phyloP scores from a whole-genome alignment of 345 rosid species.

The Brassica juncea region DNA sequence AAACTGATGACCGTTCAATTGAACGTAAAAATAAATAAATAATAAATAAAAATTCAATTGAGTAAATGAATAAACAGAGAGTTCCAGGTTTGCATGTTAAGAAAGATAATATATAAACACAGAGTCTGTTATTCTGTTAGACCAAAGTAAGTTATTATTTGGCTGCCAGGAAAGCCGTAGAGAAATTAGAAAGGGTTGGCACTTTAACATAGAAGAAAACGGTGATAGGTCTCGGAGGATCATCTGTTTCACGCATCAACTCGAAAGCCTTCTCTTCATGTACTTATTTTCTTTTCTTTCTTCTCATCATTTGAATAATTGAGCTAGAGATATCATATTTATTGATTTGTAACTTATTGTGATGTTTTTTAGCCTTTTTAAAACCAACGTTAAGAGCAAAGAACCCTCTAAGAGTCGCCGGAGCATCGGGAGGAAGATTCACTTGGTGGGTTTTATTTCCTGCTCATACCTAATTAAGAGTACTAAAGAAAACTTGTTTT shows the following conservation, averaged over 20 bases:
- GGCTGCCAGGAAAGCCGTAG: too few relatives aligned
- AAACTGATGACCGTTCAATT: too few relatives aligned
- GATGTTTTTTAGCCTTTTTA: conserved; percentile 54
- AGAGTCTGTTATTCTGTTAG: too few relatives aligned
- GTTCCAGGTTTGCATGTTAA: too few relatives aligned
- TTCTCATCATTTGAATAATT: neutral
- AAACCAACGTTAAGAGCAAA: conserved; percentile 54
- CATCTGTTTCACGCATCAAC: conserved; percentile 46
- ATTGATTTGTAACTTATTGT: too few relatives aligned
- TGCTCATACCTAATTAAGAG: neutral
- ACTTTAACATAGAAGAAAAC: conserved; percentile 15
- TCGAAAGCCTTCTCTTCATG: conserved; percentile 57
- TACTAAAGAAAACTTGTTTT: neutral
- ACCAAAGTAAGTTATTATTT: too few relatives aligned
- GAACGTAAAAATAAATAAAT: too few relatives aligned
- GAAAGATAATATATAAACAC: too few relatives aligned
- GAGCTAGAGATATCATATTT: neutral
- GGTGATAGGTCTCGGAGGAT: conserved; percentile 66
- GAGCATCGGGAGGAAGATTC: conserved; percentile 60
- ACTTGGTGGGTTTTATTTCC: conserved; percentile 52
- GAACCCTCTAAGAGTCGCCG: conserved; percentile 54
- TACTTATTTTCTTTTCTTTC: conserved; percentile 17
- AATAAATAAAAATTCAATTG: too few relatives aligned
- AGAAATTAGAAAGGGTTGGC: too few relatives aligned
- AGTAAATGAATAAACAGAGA: too few relatives aligned